Evolutionary conservation across 257 asterid genomes (phyloP).

Genomic region (Orobanche coerulescens): DNA sequence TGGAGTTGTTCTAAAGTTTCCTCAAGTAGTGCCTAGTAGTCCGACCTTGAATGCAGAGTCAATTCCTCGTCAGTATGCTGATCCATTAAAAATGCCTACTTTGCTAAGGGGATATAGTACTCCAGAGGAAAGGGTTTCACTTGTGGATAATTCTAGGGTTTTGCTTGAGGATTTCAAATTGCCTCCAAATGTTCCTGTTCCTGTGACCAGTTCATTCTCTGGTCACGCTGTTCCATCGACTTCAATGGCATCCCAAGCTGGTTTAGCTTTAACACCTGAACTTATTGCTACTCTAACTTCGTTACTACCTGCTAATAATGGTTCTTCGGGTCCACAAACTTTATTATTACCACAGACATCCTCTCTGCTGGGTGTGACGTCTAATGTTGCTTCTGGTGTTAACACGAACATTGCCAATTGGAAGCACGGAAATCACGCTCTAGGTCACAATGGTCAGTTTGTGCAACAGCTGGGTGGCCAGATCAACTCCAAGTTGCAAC

Average conservation of each 20-base stretch:
- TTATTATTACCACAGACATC: constrained; percentile 28
- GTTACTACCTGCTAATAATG: constrained; percentile 43
- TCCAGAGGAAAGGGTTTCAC: constrained; percentile 37
- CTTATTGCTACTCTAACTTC: constrained; percentile 80
- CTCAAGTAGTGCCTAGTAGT: constrained; percentile 35
- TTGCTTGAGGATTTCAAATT: constrained; percentile 36
- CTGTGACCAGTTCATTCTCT: constrained; percentile 39
- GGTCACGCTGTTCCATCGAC: constrained; percentile 38
- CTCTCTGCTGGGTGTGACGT: constrained; percentile 30
- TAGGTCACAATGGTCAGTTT: constrained; percentile 35
- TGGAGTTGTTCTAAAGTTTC: constrained; percentile 84
- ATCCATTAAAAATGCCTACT: constrained; percentile 27
- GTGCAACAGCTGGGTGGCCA: constrained; percentile 41
- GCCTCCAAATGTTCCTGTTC: constrained; percentile 33
- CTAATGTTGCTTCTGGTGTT: constrained; percentile 35
- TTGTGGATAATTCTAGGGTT: constrained; percentile 33
- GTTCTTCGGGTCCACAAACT: constrained; percentile 40
- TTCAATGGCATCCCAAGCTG: constrained; percentile 46
- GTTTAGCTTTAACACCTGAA: constrained; percentile 78
- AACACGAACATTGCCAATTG: constrained; percentile 43
- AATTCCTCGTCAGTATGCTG: constrained; percentile 40
- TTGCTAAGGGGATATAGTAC: constrained; percentile 41
- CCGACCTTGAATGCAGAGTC: constrained; percentile 28
- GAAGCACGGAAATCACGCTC: constrained; percentile 40
- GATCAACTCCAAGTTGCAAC: constrained; percentile 42